A percentile compares a stretch with the other conserved stretches of the same genome.
Evolutionary conservation across 169 alveolate species (phyloP).

Genomic region (Miamiensis avidus): DNA sequence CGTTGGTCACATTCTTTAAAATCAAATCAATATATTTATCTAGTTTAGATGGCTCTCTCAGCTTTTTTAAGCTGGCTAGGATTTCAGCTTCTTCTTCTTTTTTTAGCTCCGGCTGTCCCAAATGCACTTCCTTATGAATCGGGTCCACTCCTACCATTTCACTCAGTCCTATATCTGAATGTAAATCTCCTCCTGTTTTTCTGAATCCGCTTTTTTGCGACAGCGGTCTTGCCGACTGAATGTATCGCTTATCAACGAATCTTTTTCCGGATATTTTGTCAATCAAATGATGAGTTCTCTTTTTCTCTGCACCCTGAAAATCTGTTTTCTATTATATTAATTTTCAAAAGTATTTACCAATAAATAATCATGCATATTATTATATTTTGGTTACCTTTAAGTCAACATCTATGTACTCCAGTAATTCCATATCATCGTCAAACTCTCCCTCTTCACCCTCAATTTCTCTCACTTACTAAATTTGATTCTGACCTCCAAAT

Average conservation of each 20-base stretch:
- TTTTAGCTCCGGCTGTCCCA: not conserved
- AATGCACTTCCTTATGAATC: not conserved
- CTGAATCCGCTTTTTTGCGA: too few relatives aligned
- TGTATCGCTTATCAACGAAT: not conserved
- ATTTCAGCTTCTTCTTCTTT: not conserved
- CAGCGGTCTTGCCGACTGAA: too few relatives aligned
- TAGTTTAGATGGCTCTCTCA: constrained; percentile 15
- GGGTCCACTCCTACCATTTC: too few relatives aligned
- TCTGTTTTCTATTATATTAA: not conserved
- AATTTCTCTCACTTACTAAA: not conserved
- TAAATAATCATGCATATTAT: too few relatives aligned
- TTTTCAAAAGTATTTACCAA: too few relatives aligned
- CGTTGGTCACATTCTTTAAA: constrained; percentile 30
- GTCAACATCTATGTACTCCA: not conserved
- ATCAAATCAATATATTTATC: constrained; percentile 43
- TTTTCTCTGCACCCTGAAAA: not conserved
- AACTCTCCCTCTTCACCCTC: not conserved
- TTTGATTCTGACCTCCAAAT: not conserved
- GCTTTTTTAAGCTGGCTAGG: not conserved
- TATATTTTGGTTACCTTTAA: too few relatives aligned
- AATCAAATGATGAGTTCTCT: not conserved
- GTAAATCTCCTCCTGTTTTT: too few relatives aligned
- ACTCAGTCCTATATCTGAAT: too few relatives aligned
- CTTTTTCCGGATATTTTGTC: not conserved
- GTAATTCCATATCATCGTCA: not conserved